Evolutionary conservation across 352 stramenopile genomes (phyloP).

Genomic region (Phytopythium chamaehyphon): DNA sequence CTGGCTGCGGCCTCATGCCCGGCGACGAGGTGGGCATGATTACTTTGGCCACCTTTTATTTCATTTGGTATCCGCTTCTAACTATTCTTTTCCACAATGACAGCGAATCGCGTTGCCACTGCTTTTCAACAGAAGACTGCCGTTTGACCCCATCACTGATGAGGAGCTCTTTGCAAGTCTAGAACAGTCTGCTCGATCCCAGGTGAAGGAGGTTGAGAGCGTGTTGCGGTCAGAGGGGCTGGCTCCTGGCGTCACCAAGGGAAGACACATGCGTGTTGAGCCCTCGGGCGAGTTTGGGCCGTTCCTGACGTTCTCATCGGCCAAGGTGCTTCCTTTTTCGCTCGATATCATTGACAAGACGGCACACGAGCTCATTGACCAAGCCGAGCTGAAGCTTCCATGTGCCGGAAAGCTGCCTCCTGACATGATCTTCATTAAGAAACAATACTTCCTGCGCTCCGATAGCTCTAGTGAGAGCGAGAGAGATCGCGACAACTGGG

Average conservation of each 20-base stretch:
- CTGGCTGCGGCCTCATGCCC: background rate
- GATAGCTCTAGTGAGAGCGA: background rate
- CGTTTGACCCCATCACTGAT: constrained; percentile 22
- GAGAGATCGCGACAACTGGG: background rate
- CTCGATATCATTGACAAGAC: constrained; percentile 16
- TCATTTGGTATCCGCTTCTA: background rate
- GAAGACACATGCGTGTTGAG: constrained; percentile 15
- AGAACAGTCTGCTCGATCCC: constrained; percentile 13
- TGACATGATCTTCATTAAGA: constrained; percentile 20
- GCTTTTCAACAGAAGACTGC: constrained; percentile 4
- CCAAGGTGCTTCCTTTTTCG: constrained; percentile 22
- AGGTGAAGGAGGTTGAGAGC: constrained; percentile 18
- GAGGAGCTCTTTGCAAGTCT: constrained; percentile 14
- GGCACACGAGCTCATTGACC: constrained; percentile 16
- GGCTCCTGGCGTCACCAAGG: constrained; percentile 11
- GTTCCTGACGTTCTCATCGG: constrained; percentile 27
- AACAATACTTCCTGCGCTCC: constrained; percentile 19
- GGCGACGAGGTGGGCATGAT: background rate
- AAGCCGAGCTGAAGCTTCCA: constrained; percentile 13
- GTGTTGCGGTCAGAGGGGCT: constrained; percentile 28
- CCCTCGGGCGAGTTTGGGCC: constrained; percentile 15
- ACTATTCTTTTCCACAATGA: background rate
- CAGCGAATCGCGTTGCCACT: constrained; percentile 1
- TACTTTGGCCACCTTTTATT: background rate
- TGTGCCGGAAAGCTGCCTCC: constrained; percentile 1